phyloP scores from a whole-genome alignment of 305 asterid species.

The Ilex paraguariensis region DNA sequence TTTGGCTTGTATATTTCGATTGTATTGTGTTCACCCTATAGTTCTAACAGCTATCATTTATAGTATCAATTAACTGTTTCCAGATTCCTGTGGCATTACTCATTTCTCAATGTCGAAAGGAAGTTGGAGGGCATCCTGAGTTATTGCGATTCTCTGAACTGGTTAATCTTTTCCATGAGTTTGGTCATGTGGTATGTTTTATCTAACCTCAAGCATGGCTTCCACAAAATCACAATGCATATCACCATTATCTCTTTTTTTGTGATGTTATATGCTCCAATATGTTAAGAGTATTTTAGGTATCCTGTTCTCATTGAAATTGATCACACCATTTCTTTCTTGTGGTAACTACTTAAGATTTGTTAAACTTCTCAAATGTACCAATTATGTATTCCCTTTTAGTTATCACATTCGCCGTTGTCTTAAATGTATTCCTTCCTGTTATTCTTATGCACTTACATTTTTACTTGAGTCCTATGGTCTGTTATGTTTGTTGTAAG shows the following conservation, averaged over 20 bases:
- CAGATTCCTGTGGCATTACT: constrained; percentile 86
- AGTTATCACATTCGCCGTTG: too few species aligned
- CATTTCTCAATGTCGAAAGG: constrained; percentile 76
- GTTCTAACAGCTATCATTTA: not conserved
- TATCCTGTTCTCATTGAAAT: too few species aligned
- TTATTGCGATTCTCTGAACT: constrained; percentile 85
- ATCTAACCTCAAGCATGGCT: constrained; percentile 1
- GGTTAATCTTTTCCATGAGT: constrained; percentile 85
- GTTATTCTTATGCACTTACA: too few species aligned
- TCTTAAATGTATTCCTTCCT: too few species aligned
- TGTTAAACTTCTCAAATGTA: too few species aligned
- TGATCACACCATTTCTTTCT: too few species aligned
- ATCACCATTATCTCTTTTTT: not conserved
- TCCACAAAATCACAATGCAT: not conserved
- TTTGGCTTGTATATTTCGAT: not conserved
- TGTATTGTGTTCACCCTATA: not conserved
- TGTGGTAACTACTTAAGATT: too few species aligned
- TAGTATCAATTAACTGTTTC: constrained; percentile 13
- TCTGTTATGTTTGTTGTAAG: too few species aligned
- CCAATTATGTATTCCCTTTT: too few species aligned
- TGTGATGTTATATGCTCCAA: too few species aligned
- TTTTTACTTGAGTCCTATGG: too few species aligned
- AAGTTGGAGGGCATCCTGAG: constrained; percentile 57
- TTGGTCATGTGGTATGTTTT: constrained; percentile 88
- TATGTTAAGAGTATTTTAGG: too few species aligned